Evolutionary conservation across 805 yeast species (phyloP).

Genomic region (Maudiozyma barnettii): DNA sequence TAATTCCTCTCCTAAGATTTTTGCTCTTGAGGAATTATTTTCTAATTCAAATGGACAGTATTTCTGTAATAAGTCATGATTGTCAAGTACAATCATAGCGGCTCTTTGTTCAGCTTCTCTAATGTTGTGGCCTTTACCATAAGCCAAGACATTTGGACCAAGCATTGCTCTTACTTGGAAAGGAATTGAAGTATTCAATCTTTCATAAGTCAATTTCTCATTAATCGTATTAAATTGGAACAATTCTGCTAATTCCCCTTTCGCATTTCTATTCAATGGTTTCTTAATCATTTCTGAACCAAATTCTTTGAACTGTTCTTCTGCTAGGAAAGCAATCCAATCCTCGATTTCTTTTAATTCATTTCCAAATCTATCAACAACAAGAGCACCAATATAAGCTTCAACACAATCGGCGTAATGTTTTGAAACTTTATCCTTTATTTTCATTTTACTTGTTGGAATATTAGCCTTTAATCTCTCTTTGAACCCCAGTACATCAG

Average conservation of each 20-base stretch:
- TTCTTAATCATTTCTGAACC: conserved; percentile 12
- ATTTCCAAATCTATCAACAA: conserved; percentile 35
- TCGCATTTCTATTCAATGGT: conserved; percentile 50
- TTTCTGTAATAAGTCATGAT: conserved; percentile 46
- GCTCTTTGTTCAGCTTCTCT: conserved; percentile 74
- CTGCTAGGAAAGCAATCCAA: conserved; percentile 44
- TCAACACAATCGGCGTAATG: conserved; percentile 75
- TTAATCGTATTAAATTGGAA: conserved; percentile 34
- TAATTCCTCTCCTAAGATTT: not conserved
- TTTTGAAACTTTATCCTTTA: conserved; percentile 44
- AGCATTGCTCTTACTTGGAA: conserved; percentile 55
- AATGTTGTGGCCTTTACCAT: conserved; percentile 53
- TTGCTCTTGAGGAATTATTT: not conserved
- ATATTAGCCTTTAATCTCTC: conserved; percentile 40
- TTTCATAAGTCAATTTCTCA: conserved; percentile 14
- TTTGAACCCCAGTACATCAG: conserved; percentile 54
- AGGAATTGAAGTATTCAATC: conserved; percentile 27
- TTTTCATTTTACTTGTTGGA: conserved; percentile 36
- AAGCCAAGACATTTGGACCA: conserved; percentile 47
- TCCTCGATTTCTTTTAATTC: conserved; percentile 37
- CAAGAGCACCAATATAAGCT: conserved; percentile 78
- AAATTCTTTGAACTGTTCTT: conserved; percentile 10
- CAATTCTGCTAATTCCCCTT: conserved; percentile 56
- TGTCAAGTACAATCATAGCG: conserved; percentile 62
- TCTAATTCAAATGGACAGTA: conserved; percentile 25